Evolutionary conservation across 1,284 basidiomycete genomes (phyloP), one percentile per base, ranked within the genome.

Genomic region (Sanghuangporus weigelae): DNA sequence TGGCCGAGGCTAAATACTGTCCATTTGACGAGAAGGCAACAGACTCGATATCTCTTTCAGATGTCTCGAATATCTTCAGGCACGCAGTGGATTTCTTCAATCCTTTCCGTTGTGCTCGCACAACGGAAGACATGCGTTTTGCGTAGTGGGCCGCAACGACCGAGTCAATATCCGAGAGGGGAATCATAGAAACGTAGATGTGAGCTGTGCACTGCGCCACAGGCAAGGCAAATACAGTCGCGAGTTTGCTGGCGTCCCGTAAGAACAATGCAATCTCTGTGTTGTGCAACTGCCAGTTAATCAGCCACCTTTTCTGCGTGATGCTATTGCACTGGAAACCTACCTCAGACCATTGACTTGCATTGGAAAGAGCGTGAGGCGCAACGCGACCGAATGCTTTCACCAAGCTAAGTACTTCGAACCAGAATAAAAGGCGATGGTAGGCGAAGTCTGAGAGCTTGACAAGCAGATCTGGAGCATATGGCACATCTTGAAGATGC

Each of bases 101-200:
- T 5, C 60, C 39, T 11, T 3, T 26, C 21, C 39, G 14, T 1
- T 53, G 14, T 4, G 56, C 53, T 7, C n/a, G 8, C 16, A 44
- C 14, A 19, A 38, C 14, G 19, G 51, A 36, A 56, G 26, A 23
- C 6, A 49, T 11, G 19, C 11, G 26, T 3, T 40, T 14, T 4
- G 39, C 11, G 26, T 63, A 63, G n/a, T 44, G 55, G 3, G 8
- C 35, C 8, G 61, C 35, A 21, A 58, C 39, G 12, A 19, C 39
- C 19, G 61, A 63, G 21, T 42, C 55, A 64, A 62, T 8, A 11
- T 68, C 67, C 31, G 68, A 57, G 54, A 70, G 69, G 3, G 63
- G 64, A 7, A 71, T 21, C 35, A 68, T 68, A 42, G 70, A 71
- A 10, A 71, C 14, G 61, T 71, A 71, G 12, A 71, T 69, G 49